Base-by-base conservation (phyloP, 768 basidiomycete genomes). In the Pleurotus tuoliensis region DNA sequence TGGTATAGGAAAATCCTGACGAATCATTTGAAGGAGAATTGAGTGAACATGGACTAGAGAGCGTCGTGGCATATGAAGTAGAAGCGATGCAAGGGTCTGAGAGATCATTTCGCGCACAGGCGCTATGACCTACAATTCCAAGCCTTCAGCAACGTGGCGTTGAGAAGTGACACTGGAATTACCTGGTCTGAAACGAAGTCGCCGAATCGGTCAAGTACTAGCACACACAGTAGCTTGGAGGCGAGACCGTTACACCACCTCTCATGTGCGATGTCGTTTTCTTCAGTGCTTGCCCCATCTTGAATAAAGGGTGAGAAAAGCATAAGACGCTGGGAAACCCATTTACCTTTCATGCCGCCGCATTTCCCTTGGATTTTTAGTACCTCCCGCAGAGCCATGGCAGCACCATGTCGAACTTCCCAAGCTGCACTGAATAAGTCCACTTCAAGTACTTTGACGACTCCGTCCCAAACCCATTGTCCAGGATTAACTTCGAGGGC, bases 21-120 rank as follows among this genome's bases (percentile, higher is more conserved):
- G 82, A 63, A 98, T 94, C 97, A 99, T 99, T 64, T 89, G 85
- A 44, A 95, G 77, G 45, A 99, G 78, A 45, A 94, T 83, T 4
- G 79, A 78, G 65, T 96, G 93, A 22, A 98, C 90, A 64, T 88
- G 86, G 15, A 82, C 67, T 47, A 95, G 82, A 7, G 88, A 91
- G 40, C 81, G 78, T n/a, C 80, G 77, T 34, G 92, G 88, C 87
- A 98, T 93, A 69, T 92, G 88, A 18, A 94, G 72, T 41, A 98
- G 80, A 16, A 97, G 80, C 8, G 93, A 87, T 4, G 94, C 96
- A 2, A 99, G 76, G 0, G 94, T 94, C 69, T 98, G 96, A 9
- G 93, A 93, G 6, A 94, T 93, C 0, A 92, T 95, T 69, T 99
- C 97, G 56, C 97, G 84, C 6, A 99, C 96, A 41, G 97, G 97